These are phyloP conservation scores for Saxophila tyrrhenica DNA, from an alignment of 495 filamentous ascomycete genomes.

Conservation along the genomic window DNA sequence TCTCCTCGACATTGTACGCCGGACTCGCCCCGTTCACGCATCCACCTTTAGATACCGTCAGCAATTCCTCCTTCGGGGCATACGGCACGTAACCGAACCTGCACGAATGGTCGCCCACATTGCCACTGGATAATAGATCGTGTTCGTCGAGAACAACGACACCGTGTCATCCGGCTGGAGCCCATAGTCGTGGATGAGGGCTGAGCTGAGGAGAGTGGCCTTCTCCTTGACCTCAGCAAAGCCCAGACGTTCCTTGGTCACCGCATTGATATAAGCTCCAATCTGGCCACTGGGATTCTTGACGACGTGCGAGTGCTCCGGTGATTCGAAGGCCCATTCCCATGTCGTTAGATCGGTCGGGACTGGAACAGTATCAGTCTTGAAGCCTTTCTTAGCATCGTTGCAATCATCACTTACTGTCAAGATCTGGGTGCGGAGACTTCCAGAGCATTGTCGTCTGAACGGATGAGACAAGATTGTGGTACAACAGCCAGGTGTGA, in stretches of 20 bases:
- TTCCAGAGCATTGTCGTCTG: constrained; percentile 12
- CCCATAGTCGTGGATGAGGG: constrained; percentile 40
- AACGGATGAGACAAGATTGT: not conserved
- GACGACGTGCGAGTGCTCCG: constrained; percentile 33
- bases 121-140: constrained; percentile 50
- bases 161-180: constrained; percentile 39
- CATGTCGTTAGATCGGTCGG: constrained; percentile 43
- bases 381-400: not conserved
- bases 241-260: constrained; percentile 42
- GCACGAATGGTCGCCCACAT: constrained; percentile 42
- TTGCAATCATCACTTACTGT: constrained; percentile 3
- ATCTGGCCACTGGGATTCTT: constrained; percentile 25
- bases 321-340: constrained; percentile 49
- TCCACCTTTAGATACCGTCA: no score
- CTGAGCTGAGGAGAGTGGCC: constrained; percentile 44
- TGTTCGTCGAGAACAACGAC: constrained; percentile 45
- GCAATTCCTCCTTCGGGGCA: no score
- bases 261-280: constrained; percentile 42
- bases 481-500: no score
- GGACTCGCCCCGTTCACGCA: constrained; percentile 46
- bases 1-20: constrained; percentile 49
- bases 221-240: constrained; percentile 40
- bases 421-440: constrained; percentile 16
- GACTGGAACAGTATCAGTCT: constrained; percentile 29
- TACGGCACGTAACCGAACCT: no score